phyloP scores from a whole-genome alignment of 129 eudicot species.

The Saposhnikovia divaricata region DNA sequence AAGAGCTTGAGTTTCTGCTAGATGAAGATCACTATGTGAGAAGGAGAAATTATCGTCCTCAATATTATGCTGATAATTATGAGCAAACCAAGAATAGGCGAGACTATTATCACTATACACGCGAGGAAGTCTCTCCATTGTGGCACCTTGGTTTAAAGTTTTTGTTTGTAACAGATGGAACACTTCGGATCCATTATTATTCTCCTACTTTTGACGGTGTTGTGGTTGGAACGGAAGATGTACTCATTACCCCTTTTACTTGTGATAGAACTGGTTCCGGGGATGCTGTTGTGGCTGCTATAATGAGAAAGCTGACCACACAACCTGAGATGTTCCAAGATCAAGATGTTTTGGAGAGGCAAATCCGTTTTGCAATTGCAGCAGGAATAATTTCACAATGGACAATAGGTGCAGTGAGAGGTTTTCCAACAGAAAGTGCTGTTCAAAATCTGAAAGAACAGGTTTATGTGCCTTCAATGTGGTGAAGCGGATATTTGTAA shows the following conservation, averaged over 20 bases:
- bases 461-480: conserved; percentile 91
- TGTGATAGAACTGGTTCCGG: conserved; percentile 97
- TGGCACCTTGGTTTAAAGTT: conserved; percentile 76
- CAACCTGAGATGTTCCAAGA: conserved; percentile 62
- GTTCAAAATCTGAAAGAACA: conserved; percentile 88
- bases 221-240: conserved; percentile 87
- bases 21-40: conserved; percentile 66
- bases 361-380: conserved; percentile 81
- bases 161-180: conserved; percentile 87
- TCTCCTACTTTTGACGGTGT: conserved; percentile 74
- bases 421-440: conserved; percentile 91
- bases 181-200: conserved; percentile 77
- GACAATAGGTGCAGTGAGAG: conserved; percentile 95
- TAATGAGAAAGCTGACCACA: conserved; percentile 71
- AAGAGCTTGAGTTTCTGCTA: conserved; percentile 82
- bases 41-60: conserved; percentile 61
- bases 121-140: conserved; percentile 72
- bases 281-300: conserved; percentile 89
- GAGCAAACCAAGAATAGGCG: conserved; percentile 50
- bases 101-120: conserved; percentile 72
- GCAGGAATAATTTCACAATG: conserved; percentile 95
- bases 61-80: conserved; percentile 63
- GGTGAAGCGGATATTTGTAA: conserved; percentile 30
- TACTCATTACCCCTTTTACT: conserved; percentile 82
- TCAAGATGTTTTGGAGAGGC: conserved; percentile 69